These are phyloP conservation scores for Botrytis aclada DNA, from an alignment of 2,329 filamentous ascomycete species.

Conservation along the genomic window DNA sequence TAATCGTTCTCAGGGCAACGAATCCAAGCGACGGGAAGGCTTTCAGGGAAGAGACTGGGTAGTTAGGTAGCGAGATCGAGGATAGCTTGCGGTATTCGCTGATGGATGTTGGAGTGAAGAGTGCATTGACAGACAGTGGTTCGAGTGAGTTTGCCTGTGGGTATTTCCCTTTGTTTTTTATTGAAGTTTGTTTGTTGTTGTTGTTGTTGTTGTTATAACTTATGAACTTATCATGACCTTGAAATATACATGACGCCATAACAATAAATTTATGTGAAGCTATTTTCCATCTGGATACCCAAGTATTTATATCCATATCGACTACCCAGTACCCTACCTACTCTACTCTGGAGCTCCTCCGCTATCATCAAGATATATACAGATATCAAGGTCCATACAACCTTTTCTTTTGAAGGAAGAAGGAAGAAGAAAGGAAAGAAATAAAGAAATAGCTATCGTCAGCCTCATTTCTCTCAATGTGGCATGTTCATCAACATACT, in stretches of 20 bases:
- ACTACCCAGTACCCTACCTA: no score
- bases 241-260: background rate
- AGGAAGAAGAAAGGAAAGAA: no score
- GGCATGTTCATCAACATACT: background rate
- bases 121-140: background rate
- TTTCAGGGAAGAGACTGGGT: background rate
- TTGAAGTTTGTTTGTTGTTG: background rate
- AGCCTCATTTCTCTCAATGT: background rate
- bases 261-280: background rate
- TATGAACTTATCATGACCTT: background rate
- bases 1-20: conserved; percentile 13
- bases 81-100: background rate
- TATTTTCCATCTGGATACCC: background rate
- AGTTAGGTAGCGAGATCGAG: background rate
- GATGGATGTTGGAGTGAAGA: background rate
- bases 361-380: no score
- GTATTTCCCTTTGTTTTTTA: background rate
- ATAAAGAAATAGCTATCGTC: background rate
- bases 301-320: no score
- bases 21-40: conserved; percentile 4
- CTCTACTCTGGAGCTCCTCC: no score
- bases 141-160: background rate
- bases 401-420: background rate
- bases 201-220: no score
- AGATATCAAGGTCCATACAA: background rate